Evolutionary conservation across 352 stramenopile species (phyloP), one percentile per base, ranked within the genome.

Genomic region (Phytophthora meadii): DNA sequence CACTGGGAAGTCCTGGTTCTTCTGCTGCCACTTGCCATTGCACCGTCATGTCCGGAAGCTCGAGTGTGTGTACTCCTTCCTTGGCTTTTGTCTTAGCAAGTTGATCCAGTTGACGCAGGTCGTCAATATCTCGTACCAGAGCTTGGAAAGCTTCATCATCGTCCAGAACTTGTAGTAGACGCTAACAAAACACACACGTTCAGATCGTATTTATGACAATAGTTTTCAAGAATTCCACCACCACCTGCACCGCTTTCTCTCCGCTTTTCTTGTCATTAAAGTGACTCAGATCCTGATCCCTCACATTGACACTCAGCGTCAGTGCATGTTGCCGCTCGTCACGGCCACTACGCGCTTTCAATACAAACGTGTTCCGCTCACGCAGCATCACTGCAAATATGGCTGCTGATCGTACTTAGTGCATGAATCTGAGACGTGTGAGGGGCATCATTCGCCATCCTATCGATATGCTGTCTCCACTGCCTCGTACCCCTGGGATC

Each of bases 301-400:
- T 74, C 25, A 88, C 27, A 60, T 90, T 78, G 11, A 88, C 77
- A 42, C 83, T 72, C 44, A 93, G 69, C 25, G 80, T 74, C 11
- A 93, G 25, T 36, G 70, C 78, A 54, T 93, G 82, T 44, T 68
- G 72, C 34, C 77, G 79, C 65, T 88, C 82, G 9, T 70, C 65
- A 27, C 59, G 65, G 30, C 70, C 66, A 47, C 72, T 72, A 24
- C 72, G 69, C 12, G 77, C 74, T 30, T 76, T 77, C 15, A 91
- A 56, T 52, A 85, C 69, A 42, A 90, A 87, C 27, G 82, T 79
- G 59, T 90, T 93, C 27, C 82, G 82, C 60, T 78, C 79, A 24
- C 81, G 80, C 45, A 88, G 68, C 79, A 86, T 74, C 4, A 5
- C n/a, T 25, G 25, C 52, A 54, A 41, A 11, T 19, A 19, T 25